phyloP scores from a whole-genome alignment of 75 land plant genomes.

The Pinus albicaulis region DNA sequence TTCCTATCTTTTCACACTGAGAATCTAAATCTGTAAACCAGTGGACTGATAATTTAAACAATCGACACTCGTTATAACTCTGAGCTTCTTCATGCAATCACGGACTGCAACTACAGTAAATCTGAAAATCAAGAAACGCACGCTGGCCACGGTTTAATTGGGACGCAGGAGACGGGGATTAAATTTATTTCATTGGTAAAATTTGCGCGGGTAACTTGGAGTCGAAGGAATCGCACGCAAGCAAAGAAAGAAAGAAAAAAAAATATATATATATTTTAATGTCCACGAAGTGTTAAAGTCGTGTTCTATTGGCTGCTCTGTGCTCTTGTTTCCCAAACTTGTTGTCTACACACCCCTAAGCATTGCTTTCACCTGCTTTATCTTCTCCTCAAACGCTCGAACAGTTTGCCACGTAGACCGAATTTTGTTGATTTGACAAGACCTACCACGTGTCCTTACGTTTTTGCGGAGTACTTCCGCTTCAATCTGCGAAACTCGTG shows the following conservation, averaged over 20 bases:
- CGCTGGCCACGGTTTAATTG: not conserved
- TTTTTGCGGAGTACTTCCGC: no score
- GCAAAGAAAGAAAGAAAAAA: not conserved
- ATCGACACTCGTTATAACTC: not conserved
- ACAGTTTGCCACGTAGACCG: not conserved
- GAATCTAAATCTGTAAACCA: not conserved
- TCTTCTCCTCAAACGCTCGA: constrained; percentile 19
- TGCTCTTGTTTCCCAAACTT: constrained; percentile 4
- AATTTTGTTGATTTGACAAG: not conserved
- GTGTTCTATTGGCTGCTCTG: no score
- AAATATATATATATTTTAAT: no score
- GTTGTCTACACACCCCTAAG: not conserved
- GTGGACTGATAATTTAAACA: not conserved
- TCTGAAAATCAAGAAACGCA: no score
- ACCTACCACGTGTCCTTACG: no score
- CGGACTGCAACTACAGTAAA: not conserved
- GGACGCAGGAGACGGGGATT: not conserved
- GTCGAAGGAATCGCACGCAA: not conserved
- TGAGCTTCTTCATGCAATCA: not conserved
- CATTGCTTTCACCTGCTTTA: constrained; percentile 13
- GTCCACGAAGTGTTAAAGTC: constrained; percentile 10
- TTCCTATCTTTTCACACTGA: no score
- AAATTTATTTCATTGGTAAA: not conserved
- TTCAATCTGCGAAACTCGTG: no score
- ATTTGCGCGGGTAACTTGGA: not conserved